A percentile compares a stretch with the other conserved stretches of the same genome.
Conservation (phyloP, 164 flowering plant species). For the Kingdonia uniflora region DNA sequence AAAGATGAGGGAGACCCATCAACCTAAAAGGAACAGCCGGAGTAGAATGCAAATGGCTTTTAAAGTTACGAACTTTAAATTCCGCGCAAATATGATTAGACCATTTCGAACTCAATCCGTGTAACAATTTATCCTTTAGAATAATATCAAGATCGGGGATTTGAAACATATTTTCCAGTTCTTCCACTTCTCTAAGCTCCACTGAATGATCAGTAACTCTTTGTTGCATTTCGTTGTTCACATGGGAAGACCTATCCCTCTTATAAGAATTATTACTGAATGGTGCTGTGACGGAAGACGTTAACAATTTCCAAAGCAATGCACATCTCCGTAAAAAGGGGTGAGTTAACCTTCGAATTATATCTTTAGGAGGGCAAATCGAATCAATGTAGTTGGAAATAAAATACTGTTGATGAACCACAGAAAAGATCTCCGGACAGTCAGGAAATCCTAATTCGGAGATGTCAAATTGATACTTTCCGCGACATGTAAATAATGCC, state of each 20-base stretch:
- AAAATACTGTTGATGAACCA: slow-evolving; percentile 36
- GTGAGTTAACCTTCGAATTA: slow-evolving; percentile 46
- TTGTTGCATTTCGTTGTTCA: slow-evolving; percentile 19
- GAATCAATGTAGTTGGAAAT: slow-evolving; percentile 44
- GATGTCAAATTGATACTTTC: slow-evolving; percentile 15
- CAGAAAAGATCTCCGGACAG: slow-evolving; percentile 33
- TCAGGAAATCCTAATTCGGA: slow-evolving; percentile 26
- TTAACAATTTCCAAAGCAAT: slow-evolving; percentile 62
- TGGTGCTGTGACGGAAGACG: slow-evolving; percentile 34
- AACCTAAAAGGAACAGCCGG: slow-evolving; percentile 80
- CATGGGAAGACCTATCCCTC: slow-evolving; percentile 17
- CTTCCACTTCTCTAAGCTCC: slow-evolving; percentile 38
- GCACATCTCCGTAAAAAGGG: slow-evolving; percentile 87
- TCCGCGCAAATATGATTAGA: slow-evolving; percentile 42
- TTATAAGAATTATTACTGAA: slow-evolving; percentile 28
- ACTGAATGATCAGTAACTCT: slow-evolving; percentile 6
- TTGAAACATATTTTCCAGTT: slow-evolving; percentile 54
- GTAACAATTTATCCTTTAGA: slow-evolving; percentile 37
- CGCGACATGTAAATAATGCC: slow-evolving; percentile 45
- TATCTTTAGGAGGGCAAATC: slow-evolving; percentile 34
- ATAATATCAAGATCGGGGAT: slow-evolving; percentile 55
- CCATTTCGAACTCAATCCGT: slow-evolving; percentile 46
- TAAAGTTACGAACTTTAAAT: slow-evolving; percentile 19
- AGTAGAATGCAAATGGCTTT: slow-evolving; percentile 22
- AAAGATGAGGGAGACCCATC: slow-evolving; percentile 66